Evolutionary conservation across 75 land plant species (phyloP).

Genomic region (Sequoia sempervirens): DNA sequence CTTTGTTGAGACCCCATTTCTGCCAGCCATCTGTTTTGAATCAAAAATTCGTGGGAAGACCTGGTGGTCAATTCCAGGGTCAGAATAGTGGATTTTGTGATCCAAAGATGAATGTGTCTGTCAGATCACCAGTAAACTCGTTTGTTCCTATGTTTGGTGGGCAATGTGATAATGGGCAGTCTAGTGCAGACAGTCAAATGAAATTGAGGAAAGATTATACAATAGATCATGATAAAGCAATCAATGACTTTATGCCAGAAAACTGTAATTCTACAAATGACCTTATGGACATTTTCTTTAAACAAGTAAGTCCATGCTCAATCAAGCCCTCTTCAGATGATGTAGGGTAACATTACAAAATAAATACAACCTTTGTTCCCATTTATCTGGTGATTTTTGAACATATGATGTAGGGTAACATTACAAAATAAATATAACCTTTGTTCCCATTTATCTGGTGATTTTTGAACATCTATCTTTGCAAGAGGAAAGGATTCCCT

Average conservation of each 20-base stretch:
- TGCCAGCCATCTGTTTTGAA: not conserved
- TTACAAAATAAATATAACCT: not conserved
- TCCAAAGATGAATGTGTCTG: not conserved
- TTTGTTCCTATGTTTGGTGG: not conserved
- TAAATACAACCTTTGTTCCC: not conserved
- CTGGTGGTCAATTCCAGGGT: not conserved
- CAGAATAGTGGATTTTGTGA: slow-evolving; percentile 4
- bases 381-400: not conserved
- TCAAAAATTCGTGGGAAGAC: not conserved
- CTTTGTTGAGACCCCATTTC: not conserved
- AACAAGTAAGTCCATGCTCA: not conserved
- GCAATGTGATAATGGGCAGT: not conserved
- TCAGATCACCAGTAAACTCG: not conserved
- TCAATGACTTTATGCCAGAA: not conserved
- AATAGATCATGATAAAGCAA: not conserved
- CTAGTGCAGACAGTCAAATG: slow-evolving; percentile 7
- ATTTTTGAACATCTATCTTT: not conserved
- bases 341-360: not conserved
- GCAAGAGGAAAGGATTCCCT: not conserved
- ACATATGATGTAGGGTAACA: not conserved
- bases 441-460: not conserved
- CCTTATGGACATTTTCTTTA: not conserved
- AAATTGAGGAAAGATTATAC: slow-evolving; percentile 10
- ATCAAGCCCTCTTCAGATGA: not conserved
- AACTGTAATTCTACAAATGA: not conserved